Conservation (phyloP, 2,329 filamentous ascomycete genomes). For the Rutstroemia sp. region DNA sequence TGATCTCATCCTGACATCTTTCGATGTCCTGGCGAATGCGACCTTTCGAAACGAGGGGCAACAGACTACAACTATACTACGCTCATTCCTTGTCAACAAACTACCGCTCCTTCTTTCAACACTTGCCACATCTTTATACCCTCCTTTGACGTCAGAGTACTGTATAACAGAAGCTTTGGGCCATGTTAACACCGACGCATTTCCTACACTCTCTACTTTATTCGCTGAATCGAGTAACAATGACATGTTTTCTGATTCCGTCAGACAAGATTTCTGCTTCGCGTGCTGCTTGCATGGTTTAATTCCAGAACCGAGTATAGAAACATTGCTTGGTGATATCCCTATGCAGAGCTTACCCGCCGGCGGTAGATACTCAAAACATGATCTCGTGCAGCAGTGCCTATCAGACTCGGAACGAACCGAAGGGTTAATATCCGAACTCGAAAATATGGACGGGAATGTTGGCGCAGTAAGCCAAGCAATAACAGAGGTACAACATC, state of each 20-base stretch:
- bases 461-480: constrained; percentile 78
- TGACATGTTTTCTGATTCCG: constrained; percentile 54
- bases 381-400: constrained; percentile 71
- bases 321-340: constrained; percentile 74
- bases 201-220: constrained; percentile 57
- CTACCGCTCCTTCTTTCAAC: constrained; percentile 54
- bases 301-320: constrained; percentile 70
- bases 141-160: constrained; percentile 51
- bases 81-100: constrained; percentile 79
- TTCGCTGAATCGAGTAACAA: constrained; percentile 48
- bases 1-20: constrained; percentile 80
- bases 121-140: constrained; percentile 49
- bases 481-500: constrained; percentile 53
- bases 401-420: constrained; percentile 67
- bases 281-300: constrained; percentile 83
- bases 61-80: constrained; percentile 61
- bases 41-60: constrained; percentile 62
- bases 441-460: constrained; percentile 89
- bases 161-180: constrained; percentile 60
- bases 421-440: constrained; percentile 68
- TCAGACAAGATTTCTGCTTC: constrained; percentile 78
- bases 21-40: constrained; percentile 82
- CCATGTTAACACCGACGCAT: constrained; percentile 53
- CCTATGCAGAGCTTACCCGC: constrained; percentile 72
- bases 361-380: constrained; percentile 68